Evolutionary conservation across 768 basidiomycete species (phyloP), one percentile per base, ranked within the genome.

Genomic region (Agaricus bisporus): DNA sequence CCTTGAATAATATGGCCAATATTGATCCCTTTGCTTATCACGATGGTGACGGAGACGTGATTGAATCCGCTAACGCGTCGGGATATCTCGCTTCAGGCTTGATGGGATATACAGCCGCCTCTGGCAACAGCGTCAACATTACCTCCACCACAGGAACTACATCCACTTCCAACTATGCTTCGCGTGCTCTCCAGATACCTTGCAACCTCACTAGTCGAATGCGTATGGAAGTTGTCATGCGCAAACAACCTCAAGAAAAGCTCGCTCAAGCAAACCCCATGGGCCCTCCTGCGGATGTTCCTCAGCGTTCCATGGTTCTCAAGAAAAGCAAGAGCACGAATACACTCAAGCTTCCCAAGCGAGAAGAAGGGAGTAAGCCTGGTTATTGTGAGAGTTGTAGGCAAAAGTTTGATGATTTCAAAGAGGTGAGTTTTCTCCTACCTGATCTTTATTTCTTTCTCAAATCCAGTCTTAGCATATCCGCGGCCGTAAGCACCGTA

Each of bases 351-450:
- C 72, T 88, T 51, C 83, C 88, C 7, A 85, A 81, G 63, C 82
- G 90, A 37, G 89, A 93, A 54, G 92, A 95, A 70, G 84, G 83
- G 15, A 82, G 79, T 58, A 98, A 97, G 62, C 88, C 95, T 4
- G 97, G 97, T 4, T 98, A 98, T 68, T 99, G 97, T 67, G 97
- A 99, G 69, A 95, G 93, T 65, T 99, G 97, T 68, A 81, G 95
- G 37, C 63, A 77, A 52, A 92, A 92, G 67, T 99, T 95, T 63
- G 84, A 87, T 0, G 87, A 95, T 68, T 95, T 98, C 61, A 80
- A 81, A 56, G 69, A 73, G 59, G 95, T 97, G 61, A 63, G 85
- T 75, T 22, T 25, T 55, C 20, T 32, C 48, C 28, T 54, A 22
- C 51, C 35, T 29, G 56, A 17, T 49, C 35, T 54, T 44, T 18